Base-by-base conservation (phyloP, 2,329 filamentous ascomycete genomes). In the Xylaria sp. region DNA sequence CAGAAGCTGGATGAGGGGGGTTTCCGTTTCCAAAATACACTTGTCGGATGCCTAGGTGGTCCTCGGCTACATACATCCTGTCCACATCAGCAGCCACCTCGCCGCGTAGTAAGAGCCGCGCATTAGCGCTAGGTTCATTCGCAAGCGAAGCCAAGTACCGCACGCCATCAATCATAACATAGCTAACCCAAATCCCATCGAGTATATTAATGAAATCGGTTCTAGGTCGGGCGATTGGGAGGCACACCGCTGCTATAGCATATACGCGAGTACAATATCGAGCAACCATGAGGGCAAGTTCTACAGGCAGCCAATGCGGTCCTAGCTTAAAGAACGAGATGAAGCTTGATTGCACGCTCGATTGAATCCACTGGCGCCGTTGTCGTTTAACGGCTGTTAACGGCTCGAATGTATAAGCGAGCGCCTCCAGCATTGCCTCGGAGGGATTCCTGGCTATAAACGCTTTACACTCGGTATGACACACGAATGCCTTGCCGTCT, bases 251-350 rank as follows among this genome's bases (percentile, higher is more conserved):
- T 46, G 40, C 28, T 37, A 55, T 55, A 15, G 40, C 40, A 35
- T 35, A 55, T 25, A 35, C 52, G 23, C n/a, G 9, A 35, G 25
- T 55, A 37, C 40, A 55, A 19, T 55, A 55, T 55, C 37, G 40
- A 37, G 28, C 25, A 17, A 46, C 25, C 15, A 55, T 33, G 12
- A 55, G n/a, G 31, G 42, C 53, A 4, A 56, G 53, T 33, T 56
- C 42, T 9, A 1, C 28, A 15, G 42, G 42, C 11, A 56, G 21
- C 7, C 21, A 47, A 14, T 19, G 42, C 46, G 38, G 14, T 12
- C 42, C 40, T n/a, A 38, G 40, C 12, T 11, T 56, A 1, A 56
- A 15, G 21, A 37, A 38, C 8, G 42, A 56, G 31, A 28, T 7
- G 21, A 56, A 40, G 17, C 14, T 56, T n/a, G n/a, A n/a, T n/a